Evolutionary conservation across 179 eudicot genomes (phyloP).

Genomic region (Carnegiea gigantea): DNA sequence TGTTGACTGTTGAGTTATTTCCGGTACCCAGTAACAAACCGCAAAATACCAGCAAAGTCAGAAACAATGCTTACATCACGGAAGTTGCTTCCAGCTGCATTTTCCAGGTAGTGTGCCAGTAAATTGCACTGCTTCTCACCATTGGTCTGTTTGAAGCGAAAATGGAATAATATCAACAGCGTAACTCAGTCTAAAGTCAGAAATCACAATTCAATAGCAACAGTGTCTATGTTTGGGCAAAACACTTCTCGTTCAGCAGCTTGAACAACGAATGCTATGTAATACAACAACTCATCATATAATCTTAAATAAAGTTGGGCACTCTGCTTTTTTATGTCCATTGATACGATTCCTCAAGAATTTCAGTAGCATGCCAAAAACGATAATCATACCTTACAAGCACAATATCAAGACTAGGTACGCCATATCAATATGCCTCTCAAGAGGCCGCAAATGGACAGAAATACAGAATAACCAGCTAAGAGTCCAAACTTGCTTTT

Average conservation of each 20-base stretch:
- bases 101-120: conserved; percentile 50
- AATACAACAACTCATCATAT: background rate
- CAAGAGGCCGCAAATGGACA: background rate
- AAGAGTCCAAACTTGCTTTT: too few relatives aligned
- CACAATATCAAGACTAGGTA: too few relatives aligned
- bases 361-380: background rate
- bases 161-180: background rate
- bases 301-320: background rate
- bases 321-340: background rate
- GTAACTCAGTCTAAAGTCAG: background rate
- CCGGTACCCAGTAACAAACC: conserved; percentile 70
- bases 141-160: conserved; percentile 57
- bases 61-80: conserved; percentile 43
- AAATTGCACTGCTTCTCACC: conserved; percentile 74
- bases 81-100: conserved; percentile 41
- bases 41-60: conserved; percentile 72
- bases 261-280: background rate
- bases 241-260: background rate
- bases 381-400: background rate
- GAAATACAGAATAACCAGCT: background rate
- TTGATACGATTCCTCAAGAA: background rate
- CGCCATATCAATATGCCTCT: too few relatives aligned
- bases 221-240: too few relatives aligned
- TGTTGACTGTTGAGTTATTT: background rate
- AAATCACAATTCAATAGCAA: background rate